These are phyloP conservation scores for Calocybe cyanea DNA, from an alignment of 768 basidiomycete genomes.

Conservation along the genomic window DNA sequence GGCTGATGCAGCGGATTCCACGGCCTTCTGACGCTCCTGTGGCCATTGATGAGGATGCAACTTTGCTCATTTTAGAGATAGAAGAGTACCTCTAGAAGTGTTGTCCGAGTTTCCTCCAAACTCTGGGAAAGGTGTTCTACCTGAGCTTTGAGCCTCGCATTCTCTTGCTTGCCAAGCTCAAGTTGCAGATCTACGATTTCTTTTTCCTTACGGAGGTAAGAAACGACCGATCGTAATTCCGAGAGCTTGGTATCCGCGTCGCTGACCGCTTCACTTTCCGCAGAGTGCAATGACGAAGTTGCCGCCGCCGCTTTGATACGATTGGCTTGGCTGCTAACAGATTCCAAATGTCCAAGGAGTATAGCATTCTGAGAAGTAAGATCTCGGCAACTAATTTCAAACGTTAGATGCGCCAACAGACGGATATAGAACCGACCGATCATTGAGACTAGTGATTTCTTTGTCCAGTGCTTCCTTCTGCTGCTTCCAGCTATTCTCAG, in stretches of 20 bases:
- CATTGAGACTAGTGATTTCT: slow-evolving; percentile 68
- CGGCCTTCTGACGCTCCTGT: slow-evolving; percentile 79
- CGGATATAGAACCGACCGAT: slow-evolving; percentile 45
- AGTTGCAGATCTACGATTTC: slow-evolving; percentile 88
- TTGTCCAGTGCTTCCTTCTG: slow-evolving; percentile 77
- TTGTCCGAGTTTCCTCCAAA: slow-evolving; percentile 65
- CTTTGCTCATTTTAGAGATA: background rate
- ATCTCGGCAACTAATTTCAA: slow-evolving; percentile 57
- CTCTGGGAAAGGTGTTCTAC: slow-evolving; percentile 68
- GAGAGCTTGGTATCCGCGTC: slow-evolving; percentile 62
- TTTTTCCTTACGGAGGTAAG: slow-evolving; percentile 85
- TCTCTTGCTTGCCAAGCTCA: slow-evolving; percentile 76
- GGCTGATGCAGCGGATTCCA: slow-evolving; percentile 65
- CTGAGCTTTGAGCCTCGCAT: slow-evolving; percentile 66
- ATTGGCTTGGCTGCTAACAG: slow-evolving; percentile 76
- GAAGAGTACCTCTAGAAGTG: slow-evolving; percentile 67
- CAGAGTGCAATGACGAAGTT: slow-evolving; percentile 36
- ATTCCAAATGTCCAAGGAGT: slow-evolving; percentile 81
- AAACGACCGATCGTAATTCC: slow-evolving; percentile 74
- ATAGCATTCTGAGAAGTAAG: slow-evolving; percentile 71
- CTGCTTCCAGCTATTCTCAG: slow-evolving; percentile 76
- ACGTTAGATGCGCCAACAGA: background rate
- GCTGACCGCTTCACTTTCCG: slow-evolving; percentile 42
- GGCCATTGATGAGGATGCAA: background rate
- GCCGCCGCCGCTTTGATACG: slow-evolving; percentile 73